Conservation (phyloP, 2,329 filamentous ascomycete genomes). For the Penicillium sp. region DNA sequence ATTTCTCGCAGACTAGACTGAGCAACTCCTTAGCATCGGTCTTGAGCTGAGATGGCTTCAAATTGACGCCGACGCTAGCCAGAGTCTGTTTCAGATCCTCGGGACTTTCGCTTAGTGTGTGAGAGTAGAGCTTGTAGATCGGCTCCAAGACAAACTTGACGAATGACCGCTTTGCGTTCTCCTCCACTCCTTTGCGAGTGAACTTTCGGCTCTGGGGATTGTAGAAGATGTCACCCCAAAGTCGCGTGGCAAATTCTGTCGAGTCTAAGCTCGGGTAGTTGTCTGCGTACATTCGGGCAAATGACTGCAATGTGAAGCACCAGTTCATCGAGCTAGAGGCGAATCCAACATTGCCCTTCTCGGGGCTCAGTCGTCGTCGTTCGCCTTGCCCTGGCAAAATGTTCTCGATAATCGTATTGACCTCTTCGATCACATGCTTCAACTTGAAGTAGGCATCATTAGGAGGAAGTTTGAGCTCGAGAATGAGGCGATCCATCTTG, state of each 20-base stretch:
- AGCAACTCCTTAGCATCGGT: conserved; percentile 85
- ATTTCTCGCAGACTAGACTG: conserved; percentile 87
- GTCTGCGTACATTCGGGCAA: conserved; percentile 94
- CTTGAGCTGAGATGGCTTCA: conserved; percentile 92
- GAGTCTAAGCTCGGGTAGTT: conserved; percentile 79
- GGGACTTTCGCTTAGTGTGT: conserved; percentile 88
- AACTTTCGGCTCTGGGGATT: conserved; percentile 90
- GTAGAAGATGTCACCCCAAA: conserved; percentile 98
- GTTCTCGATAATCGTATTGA: conserved; percentile 93
- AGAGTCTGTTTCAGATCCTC: conserved; percentile 79
- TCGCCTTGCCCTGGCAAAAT: conserved; percentile 79
- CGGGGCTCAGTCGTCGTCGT: conserved; percentile 79
- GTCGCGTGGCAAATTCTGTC: conserved; percentile 75
- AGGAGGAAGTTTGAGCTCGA: conserved; percentile 91
- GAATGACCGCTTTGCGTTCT: conserved; percentile 79
- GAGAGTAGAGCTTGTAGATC: conserved; percentile 95
- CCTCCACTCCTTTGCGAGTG: conserved; percentile 80
- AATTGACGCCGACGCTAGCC: conserved; percentile 71
- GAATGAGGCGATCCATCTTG: conserved; percentile 93
- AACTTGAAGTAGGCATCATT: conserved; percentile 98
- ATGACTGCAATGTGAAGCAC: conserved; percentile 93
- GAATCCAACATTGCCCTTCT: conserved; percentile 98
- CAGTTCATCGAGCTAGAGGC: conserved; percentile 91
- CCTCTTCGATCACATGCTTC: conserved; percentile 97
- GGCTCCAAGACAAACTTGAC: conserved; percentile 94